These are phyloP conservation scores for Lactarius akahatsu DNA, from an alignment of 768 basidiomycete species.

Conservation along the genomic window DNA sequence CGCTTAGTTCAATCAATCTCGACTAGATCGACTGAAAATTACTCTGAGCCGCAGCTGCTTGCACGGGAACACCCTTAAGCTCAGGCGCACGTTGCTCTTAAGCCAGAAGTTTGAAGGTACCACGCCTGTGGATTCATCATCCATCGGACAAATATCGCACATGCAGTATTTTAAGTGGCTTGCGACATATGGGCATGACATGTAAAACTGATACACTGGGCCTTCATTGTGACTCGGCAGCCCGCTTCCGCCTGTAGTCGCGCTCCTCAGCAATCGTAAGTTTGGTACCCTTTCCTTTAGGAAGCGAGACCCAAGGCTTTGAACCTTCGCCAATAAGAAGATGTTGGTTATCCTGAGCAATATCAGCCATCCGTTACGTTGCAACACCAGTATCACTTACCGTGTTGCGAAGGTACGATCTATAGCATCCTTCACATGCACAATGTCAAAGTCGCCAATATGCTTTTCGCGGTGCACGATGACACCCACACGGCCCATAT, in stretches of 20 bases:
- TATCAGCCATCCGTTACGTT: neutral
- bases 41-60: neutral
- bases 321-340: constrained; percentile 95
- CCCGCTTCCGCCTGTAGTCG: constrained; percentile 83
- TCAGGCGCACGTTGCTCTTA: neutral
- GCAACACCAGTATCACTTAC: constrained; percentile 46
- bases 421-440: constrained; percentile 93
- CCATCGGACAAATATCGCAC: neutral
- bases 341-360: constrained; percentile 83
- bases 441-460: constrained; percentile 97
- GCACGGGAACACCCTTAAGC: neutral
- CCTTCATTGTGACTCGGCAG: constrained; percentile 59
- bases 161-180: constrained; percentile 26
- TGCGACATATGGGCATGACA: constrained; percentile 37
- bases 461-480: constrained; percentile 98
- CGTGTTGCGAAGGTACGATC: constrained; percentile 98
- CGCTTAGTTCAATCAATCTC: no score
- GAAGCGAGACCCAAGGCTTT: constrained; percentile 96
- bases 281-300: constrained; percentile 97
- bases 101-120: neutral
- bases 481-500: constrained; percentile 98
- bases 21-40: neutral
- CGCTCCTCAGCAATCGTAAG: constrained; percentile 97
- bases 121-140: neutral
- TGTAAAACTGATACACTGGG: constrained; percentile 19